phyloP scores from a whole-genome alignment of 805 yeast genomes.

The Candida ipomoeae region DNA sequence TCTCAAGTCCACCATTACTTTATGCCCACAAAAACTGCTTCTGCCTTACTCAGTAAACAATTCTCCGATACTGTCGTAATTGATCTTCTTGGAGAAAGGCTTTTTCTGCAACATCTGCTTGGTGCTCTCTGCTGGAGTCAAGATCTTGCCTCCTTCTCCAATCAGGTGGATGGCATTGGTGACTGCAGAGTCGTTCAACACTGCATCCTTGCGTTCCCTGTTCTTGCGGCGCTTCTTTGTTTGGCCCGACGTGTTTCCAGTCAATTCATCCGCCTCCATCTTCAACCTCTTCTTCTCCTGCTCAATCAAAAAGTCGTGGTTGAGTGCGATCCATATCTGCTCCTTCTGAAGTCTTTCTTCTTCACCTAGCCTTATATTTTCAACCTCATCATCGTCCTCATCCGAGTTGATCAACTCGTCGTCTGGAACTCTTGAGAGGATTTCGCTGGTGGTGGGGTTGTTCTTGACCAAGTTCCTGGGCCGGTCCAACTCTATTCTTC shows the following conservation, averaged over 20 bases:
- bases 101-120: constrained; percentile 71
- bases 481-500: constrained; percentile 24
- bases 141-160: constrained; percentile 38
- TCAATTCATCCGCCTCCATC: constrained; percentile 78
- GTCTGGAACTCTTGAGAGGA: constrained; percentile 51
- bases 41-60: constrained; percentile 24
- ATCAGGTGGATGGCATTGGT: constrained; percentile 34
- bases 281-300: constrained; percentile 83
- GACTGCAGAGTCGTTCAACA: constrained; percentile 27
- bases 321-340: constrained; percentile 83
- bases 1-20: too few relatives aligned
- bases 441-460: constrained; percentile 55
- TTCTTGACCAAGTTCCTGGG: constrained; percentile 47
- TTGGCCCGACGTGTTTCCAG: constrained; percentile 60
- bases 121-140: constrained; percentile 75
- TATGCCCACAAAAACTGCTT: not conserved
- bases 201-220: constrained; percentile 15
- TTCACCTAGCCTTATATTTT: constrained; percentile 53
- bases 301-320: constrained; percentile 78
- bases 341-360: constrained; percentile 75
- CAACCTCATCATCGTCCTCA: constrained; percentile 83
- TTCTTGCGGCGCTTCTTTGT: constrained; percentile 40
- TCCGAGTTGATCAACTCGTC: constrained; percentile 56
- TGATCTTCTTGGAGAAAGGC: constrained; percentile 81
- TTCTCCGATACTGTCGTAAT: constrained; percentile 74